Base-by-base conservation (phyloP, 768 basidiomycete species). In the Suillus tomentosus region DNA sequence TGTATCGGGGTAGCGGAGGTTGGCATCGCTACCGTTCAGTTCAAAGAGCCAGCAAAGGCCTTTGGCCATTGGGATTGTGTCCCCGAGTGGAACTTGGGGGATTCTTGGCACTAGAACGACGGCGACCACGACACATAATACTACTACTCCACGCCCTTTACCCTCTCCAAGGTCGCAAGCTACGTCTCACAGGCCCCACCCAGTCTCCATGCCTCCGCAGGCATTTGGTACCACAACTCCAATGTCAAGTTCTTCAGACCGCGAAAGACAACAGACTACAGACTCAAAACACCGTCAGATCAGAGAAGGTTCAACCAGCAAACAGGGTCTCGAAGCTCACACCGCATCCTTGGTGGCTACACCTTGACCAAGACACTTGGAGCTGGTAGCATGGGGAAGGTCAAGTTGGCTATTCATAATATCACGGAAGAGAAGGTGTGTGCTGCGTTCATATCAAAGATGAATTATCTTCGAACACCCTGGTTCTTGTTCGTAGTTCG, bases 371-470 rank as follows among this genome's bases (percentile, higher is more conserved):
- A 98, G 84, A 97, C 96, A 5, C 84, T 99, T 48, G 96, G 96
- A 31, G 96, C 96, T 24, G 96, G 96, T 43, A 95, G 92, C 75
- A 99, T 99, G 96, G 96, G 96, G 68, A 98, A 98, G 77, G 96
- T 99, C 72, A 99, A 98, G 81, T 86, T 99, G 13, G 96, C 94
- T 3, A 90, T 90, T 22, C 94, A 96, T 76, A 91, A 90, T 65
- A 72, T 88, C 67, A 92, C 94, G 1, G 92, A 91, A 34, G 96
- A 98, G 78, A 96, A 96, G 88, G 96, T 96, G 70, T 68, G 87
- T 80, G 27, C 45, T 15, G 36, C 24, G 24, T 40, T 55, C 58
- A 62, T 40, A 61, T 24, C 22, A 48, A 68, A 61, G 43, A 36
- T 59, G 34, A 39, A 11, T 13, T 19, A 7, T 31, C 17, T 15